Conservation (phyloP, 306 rosid species). For the Mucuna pruriens region DNA sequence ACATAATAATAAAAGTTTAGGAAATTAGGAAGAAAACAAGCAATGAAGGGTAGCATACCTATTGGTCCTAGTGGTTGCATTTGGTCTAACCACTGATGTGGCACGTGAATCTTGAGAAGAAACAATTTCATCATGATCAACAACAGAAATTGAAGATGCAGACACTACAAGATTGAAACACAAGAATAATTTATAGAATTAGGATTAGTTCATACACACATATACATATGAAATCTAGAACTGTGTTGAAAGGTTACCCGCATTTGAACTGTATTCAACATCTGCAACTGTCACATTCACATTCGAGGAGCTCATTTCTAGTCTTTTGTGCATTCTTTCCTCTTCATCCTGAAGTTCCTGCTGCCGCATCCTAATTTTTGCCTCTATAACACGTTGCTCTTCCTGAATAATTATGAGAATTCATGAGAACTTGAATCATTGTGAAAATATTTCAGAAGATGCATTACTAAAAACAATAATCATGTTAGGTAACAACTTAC, state of each 20-base stretch:
- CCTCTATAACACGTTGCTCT: conserved; percentile 99
- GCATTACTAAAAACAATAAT: conserved; percentile 33
- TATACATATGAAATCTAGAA: conserved; percentile 13
- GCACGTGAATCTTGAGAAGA: conserved; percentile 70
- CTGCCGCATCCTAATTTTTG: conserved; percentile 92
- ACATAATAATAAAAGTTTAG: background rate
- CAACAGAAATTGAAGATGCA: conserved; percentile 63
- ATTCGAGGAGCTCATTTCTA: conserved; percentile 59
- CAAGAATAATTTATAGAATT: conserved; percentile 25
- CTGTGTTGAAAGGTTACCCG: conserved; percentile 54
- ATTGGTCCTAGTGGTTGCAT: conserved; percentile 59
- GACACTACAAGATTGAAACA: conserved; percentile 46
- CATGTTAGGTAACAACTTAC: conserved; percentile 55
- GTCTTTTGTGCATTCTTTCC: conserved; percentile 85
- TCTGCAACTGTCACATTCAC: conserved; percentile 54
- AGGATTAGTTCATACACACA: background rate
- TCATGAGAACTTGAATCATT: background rate
- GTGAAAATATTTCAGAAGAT: conserved; percentile 27
- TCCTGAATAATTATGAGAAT: conserved; percentile 60
- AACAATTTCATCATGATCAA: conserved; percentile 72
- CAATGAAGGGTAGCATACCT: conserved; percentile 56
- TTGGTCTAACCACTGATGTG: conserved; percentile 55
- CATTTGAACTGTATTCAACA: conserved; percentile 63
- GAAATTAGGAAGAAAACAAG: background rate
- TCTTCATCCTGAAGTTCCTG: conserved; percentile 91